phyloP scores from a whole-genome alignment of 169 alveolate species.

The Eimeria tenella region DNA sequence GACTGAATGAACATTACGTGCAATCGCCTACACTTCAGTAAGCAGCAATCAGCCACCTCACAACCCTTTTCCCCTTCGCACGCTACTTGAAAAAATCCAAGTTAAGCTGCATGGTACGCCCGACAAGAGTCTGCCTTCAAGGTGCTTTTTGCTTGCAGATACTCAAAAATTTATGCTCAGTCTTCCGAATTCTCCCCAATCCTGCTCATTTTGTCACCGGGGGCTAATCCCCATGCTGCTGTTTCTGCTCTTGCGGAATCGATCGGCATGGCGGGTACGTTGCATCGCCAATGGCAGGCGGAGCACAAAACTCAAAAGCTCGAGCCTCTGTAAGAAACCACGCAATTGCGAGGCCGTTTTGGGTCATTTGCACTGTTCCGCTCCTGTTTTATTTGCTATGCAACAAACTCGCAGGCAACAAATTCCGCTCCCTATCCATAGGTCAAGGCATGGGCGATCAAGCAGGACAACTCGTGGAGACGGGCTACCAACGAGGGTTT shows the following conservation, averaged over 20 bases:
- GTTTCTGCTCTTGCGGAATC: constrained; percentile 93
- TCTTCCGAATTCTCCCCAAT: constrained; percentile 93
- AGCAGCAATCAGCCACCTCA: background rate
- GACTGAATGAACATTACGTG: constrained; percentile 88
- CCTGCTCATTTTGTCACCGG: constrained; percentile 96
- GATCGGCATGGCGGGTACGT: constrained; percentile 89
- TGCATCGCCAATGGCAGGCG: background rate
- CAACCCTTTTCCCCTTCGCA: background rate
- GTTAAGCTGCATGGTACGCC: background rate
- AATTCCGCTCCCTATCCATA: constrained; percentile 92
- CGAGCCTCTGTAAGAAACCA: too few species aligned
- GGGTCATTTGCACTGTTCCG: too few species aligned
- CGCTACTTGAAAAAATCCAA: background rate
- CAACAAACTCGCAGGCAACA: constrained; percentile 75
- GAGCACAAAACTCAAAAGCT: background rate
- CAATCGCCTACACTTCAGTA: constrained; percentile 89
- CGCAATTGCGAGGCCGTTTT: too few species aligned
- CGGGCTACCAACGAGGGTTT: constrained; percentile 92
- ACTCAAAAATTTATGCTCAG: constrained; percentile 92
- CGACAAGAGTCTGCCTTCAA: background rate
- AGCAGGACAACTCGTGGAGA: constrained; percentile 89
- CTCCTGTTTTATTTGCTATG: background rate
- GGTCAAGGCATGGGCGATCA: constrained; percentile 96
- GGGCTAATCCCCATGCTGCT: constrained; percentile 94
- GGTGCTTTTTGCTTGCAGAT: constrained; percentile 83